Conservation (phyloP, 2,329 filamentous ascomycete species). For the Akanthomyces lecanii region DNA sequence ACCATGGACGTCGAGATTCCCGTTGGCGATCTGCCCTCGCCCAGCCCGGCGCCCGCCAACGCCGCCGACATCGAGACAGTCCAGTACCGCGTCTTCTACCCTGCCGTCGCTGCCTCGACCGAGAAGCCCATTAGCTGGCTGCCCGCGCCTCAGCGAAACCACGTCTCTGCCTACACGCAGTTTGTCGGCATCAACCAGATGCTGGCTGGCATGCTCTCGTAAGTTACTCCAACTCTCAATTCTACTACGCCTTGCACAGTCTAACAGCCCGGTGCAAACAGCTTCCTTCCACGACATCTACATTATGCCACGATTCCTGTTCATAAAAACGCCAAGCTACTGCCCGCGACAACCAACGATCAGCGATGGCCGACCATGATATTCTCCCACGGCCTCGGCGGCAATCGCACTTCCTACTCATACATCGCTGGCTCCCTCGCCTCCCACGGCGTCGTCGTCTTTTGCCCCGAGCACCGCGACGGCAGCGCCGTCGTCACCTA, state of each 20-base stretch:
- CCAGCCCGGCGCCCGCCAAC: slow-evolving; percentile 49
- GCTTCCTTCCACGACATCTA: slow-evolving; percentile 65
- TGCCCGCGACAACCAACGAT: slow-evolving; percentile 42
- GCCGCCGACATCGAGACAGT: slow-evolving; percentile 63
- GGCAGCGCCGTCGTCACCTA: slow-evolving; percentile 73
- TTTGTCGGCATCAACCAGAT: slow-evolving; percentile 65
- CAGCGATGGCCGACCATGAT: slow-evolving; percentile 74
- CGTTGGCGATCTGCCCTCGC: slow-evolving; percentile 52
- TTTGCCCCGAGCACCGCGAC: slow-evolving; percentile 80
- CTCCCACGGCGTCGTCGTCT: slow-evolving; percentile 74
- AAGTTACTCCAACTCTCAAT: slow-evolving; percentile 26
- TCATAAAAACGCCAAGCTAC: slow-evolving; percentile 64
- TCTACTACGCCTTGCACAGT: neutral
- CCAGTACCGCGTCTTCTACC: slow-evolving; percentile 80
- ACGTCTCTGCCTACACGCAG: slow-evolving; percentile 69
- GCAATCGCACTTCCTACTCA: slow-evolving; percentile 80
- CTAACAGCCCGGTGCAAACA: slow-evolving; percentile 26
- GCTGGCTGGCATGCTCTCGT: slow-evolving; percentile 58
- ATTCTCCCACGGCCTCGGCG: slow-evolving; percentile 82
- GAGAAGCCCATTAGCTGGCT: slow-evolving; percentile 69
- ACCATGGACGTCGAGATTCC: slow-evolving; percentile 79
- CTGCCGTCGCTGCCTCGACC: slow-evolving; percentile 50
- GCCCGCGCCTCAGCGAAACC: slow-evolving; percentile 68
- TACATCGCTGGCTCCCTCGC: slow-evolving; percentile 74
- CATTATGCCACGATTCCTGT: slow-evolving; percentile 71